Conservation (phyloP, 805 yeast genomes). For the Starmerella stigmatis region DNA sequence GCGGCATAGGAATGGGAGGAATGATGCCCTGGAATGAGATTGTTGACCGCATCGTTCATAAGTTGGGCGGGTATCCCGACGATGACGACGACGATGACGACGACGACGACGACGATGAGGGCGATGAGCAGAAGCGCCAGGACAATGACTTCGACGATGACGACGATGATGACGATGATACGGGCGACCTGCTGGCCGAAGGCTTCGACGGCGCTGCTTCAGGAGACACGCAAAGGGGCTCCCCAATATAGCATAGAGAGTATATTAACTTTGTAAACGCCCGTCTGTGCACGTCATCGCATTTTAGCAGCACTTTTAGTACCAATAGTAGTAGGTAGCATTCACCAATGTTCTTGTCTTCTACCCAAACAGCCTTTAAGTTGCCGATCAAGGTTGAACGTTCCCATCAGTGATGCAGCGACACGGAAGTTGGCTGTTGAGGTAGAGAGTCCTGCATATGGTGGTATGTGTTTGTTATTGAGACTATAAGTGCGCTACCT, state of each 20-base stretch:
- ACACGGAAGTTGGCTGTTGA: too few relatives aligned
- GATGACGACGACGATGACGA: slow-evolving; percentile 42
- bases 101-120: slow-evolving; percentile 35
- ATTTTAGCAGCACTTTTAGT: background rate
- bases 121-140: slow-evolving; percentile 28
- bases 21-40: slow-evolving; percentile 97
- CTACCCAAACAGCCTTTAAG: too few relatives aligned
- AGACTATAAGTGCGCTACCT: too few relatives aligned
- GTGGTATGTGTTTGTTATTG: too few relatives aligned
- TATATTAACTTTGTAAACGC: background rate
- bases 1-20: slow-evolving; percentile 99
- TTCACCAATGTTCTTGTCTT: too few relatives aligned
- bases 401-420: too few relatives aligned
- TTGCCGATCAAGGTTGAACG: too few relatives aligned
- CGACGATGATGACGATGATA: slow-evolving; percentile 37
- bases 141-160: slow-evolving; percentile 38
- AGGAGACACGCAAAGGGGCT: slow-evolving; percentile 8
- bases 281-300: too few relatives aligned
- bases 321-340: background rate
- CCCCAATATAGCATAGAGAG: slow-evolving; percentile 10
- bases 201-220: slow-evolving; percentile 7
- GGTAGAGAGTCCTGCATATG: too few relatives aligned
- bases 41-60: slow-evolving; percentile 70
- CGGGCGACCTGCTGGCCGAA: slow-evolving; percentile 12
- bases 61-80: slow-evolving; percentile 53